Evolutionary conservation across 2,329 filamentous ascomycete genomes (phyloP).

Genomic region (Byssothecium circinans): DNA sequence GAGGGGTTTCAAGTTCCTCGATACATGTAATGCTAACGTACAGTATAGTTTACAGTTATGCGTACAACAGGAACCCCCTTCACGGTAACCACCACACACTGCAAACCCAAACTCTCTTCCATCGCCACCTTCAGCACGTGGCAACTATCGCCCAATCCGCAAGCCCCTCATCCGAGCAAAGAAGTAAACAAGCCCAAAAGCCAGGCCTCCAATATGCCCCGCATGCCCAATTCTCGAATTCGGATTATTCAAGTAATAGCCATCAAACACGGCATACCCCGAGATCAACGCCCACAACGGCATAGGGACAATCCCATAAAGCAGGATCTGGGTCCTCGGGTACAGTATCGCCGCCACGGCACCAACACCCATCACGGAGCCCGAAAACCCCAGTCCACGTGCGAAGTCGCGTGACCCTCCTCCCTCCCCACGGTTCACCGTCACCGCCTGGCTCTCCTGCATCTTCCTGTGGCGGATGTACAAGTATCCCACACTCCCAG

Average conservation of each 20-base stretch:
- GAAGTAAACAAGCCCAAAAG: constrained; percentile 43
- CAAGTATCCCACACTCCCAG: constrained; percentile 24
- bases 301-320: constrained; percentile 45
- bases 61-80: no score
- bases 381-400: constrained; percentile 18
- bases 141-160: constrained; percentile 1
- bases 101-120: no score
- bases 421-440: no score
- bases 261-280: constrained; percentile 44
- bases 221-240: constrained; percentile 42
- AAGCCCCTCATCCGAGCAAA: constrained; percentile 21
- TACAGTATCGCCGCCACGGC: constrained; percentile 44
- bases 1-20: no score
- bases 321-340: constrained; percentile 34
- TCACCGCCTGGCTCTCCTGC: no score
- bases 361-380: constrained; percentile 21
- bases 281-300: constrained; percentile 45
- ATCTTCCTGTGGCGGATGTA: neutral
- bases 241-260: constrained; percentile 39
- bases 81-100: no score
- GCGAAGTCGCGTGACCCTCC: constrained; percentile 3
- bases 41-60: no score
- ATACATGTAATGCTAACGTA: no score
- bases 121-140: no score
- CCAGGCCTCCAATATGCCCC: constrained; percentile 50